Percentiles rank a stretch among this genome's conserved stretches.
Evolutionary conservation across 495 filamentous ascomycete genomes (phyloP).

Genomic region (Neurospora sp.): DNA sequence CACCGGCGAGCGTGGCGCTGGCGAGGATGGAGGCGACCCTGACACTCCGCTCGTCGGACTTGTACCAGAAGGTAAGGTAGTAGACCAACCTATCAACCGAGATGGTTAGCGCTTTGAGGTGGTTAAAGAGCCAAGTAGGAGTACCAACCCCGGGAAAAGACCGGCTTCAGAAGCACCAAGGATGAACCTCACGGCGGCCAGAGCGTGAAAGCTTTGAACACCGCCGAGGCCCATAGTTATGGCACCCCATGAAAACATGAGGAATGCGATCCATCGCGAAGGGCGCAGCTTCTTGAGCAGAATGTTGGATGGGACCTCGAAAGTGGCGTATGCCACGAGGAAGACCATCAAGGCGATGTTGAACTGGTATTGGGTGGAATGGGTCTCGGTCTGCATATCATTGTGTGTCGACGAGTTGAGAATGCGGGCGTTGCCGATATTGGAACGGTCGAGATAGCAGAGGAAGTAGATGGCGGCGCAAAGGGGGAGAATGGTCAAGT

Average conservation of each 20-base stretch:
- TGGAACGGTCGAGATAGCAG: constrained; percentile 57
- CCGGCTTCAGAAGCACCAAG: constrained; percentile 47
- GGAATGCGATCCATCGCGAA: constrained; percentile 55
- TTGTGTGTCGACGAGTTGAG: constrained; percentile 48
- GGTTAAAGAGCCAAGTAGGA: no score
- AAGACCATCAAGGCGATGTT: constrained; percentile 68
- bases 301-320: constrained; percentile 66
- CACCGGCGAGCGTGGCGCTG: constrained; percentile 58
- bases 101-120: not conserved
- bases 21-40: constrained; percentile 57
- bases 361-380: constrained; percentile 52
- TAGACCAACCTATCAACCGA: constrained; percentile 31
- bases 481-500: constrained; percentile 49
- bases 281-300: constrained; percentile 58
- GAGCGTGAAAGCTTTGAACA: constrained; percentile 39
- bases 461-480: constrained; percentile 52
- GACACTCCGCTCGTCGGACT: constrained; percentile 51
- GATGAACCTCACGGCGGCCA: constrained; percentile 56
- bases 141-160: constrained; percentile 50
- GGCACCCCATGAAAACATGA: constrained; percentile 61
- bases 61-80: constrained; percentile 65
- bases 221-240: constrained; percentile 55
- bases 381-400: constrained; percentile 53
- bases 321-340: constrained; percentile 56
- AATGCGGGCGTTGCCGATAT: constrained; percentile 60